A percentile compares a stretch with the other conserved stretches of the same genome.
Conservation (phyloP, 805 yeast species). For the Myxozyma neotropica region DNA sequence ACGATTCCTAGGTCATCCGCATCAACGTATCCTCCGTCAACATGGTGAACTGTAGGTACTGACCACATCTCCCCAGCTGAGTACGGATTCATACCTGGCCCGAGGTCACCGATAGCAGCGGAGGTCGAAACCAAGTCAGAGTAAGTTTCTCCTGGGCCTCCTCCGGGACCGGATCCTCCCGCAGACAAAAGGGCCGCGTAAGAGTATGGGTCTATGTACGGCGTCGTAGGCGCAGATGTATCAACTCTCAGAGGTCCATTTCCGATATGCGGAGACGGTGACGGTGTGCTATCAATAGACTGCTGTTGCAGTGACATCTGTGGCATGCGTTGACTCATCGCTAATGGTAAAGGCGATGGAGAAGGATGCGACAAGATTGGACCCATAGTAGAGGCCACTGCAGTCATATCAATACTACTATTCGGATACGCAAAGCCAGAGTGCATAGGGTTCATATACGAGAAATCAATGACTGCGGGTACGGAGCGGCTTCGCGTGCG, state of each 20-base stretch:
- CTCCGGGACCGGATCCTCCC: neutral
- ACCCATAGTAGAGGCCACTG: constrained; percentile 5
- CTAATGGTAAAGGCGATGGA: neutral
- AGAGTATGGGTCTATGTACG: constrained; percentile 3
- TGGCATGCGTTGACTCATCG: neutral
- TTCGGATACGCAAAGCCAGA: constrained; percentile 1
- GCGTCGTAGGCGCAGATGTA: neutral
- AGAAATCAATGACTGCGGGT: constrained; percentile 28
- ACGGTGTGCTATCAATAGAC: neutral
- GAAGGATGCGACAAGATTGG: constrained; percentile 1
- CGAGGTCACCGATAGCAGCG: neutral
- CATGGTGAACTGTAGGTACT: no score
- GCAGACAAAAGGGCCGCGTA: constrained; percentile 1
- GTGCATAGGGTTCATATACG: constrained; percentile 15
- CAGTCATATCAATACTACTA: neutral
- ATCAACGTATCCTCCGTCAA: neutral
- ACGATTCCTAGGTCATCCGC: neutral
- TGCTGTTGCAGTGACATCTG: neutral
- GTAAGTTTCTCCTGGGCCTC: neutral
- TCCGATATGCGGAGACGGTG: neutral
- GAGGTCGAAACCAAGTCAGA: neutral
- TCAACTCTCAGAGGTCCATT: neutral
- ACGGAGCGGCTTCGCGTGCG: constrained; percentile 33
- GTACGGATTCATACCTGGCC: neutral
- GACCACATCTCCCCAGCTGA: neutral